Evolutionary conservation across 2,329 filamentous ascomycete genomes (phyloP).

Genomic region (Aspergillus glaucus): DNA sequence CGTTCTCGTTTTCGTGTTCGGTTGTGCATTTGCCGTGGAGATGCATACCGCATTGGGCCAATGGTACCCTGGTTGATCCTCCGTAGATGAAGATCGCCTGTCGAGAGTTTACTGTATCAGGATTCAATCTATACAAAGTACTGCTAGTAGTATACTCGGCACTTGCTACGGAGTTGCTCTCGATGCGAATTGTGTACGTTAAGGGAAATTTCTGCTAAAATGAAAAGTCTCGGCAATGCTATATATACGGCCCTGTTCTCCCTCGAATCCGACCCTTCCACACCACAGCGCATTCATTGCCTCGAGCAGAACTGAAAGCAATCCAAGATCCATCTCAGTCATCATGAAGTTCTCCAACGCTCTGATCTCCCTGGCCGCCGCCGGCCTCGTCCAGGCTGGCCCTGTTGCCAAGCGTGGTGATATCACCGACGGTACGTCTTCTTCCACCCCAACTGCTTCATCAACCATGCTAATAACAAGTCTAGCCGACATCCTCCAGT

Average conservation of each 20-base stretch:
- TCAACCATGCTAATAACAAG: neutral
- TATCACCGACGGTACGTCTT: constrained; percentile 7
- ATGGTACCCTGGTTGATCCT: neutral
- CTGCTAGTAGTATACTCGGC: neutral
- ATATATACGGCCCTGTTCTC: constrained; percentile 16
- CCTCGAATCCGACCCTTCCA: too few relatives aligned
- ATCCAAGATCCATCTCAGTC: too few relatives aligned
- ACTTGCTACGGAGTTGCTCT: too few relatives aligned
- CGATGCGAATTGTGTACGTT: neutral
- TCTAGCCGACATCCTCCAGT: constrained; percentile 17
- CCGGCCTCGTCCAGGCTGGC: constrained; percentile 5
- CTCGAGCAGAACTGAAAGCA: too few relatives aligned
- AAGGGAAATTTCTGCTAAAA: neutral
- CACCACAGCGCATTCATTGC: too few relatives aligned
- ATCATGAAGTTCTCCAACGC: constrained; percentile 10
- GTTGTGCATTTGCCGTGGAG: neutral
- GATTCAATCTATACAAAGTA: neutral
- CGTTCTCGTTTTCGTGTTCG: neutral
- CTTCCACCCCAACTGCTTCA: neutral
- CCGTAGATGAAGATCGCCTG: neutral
- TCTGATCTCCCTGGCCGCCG: constrained; percentile 5
- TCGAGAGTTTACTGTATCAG: neutral
- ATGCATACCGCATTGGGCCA: neutral
- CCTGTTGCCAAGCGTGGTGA: constrained; percentile 7
- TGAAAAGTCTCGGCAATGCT: neutral